Base-by-base conservation (phyloP, 2,329 filamentous ascomycete genomes). In the Ilyonectria sp. region DNA sequence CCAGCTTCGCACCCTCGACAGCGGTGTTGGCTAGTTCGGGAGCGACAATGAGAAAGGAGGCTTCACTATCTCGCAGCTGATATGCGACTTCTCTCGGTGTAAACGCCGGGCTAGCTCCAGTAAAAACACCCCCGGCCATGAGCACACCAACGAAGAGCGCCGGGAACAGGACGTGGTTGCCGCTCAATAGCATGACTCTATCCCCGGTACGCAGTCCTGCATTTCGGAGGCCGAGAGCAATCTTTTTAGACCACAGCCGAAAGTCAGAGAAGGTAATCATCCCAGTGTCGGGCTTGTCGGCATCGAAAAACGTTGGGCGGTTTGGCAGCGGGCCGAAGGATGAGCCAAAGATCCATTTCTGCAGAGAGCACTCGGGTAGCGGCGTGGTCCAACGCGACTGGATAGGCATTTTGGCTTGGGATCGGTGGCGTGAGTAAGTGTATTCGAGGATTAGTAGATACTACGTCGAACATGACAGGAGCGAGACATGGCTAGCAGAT, bases 91-190 rank as follows among this genome's bases (percentile, higher is more conserved):
- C 93, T 15, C 92, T 83, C 0, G 89, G 82, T 0, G 93, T 90
- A 35, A 76, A 94, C 2, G 84, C 84, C 0, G 92, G 92, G 67
- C 94, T 94, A 1, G 92, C 92, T 15, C 92, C 93, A 0, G 91
- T 92, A 80, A 95, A 95, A 56, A 95, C 83, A 1, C 92, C 92
- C 2, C 92, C 92, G 0, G 92, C 91, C 89, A 94, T 94, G 40
- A 94, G 82, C 7, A 92, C 85, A 11, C 93, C 93, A 76, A 94
- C 84, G 57, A 95, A 89, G 0, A 93, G 82, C 0, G 89, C 84
- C 0, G 93, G 91, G 75, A 91, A 93, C 80, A 91, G 93, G 4
- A 95, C 77, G 69, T 87, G 91, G 79, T 95, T 95, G n/a, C 90
- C 88, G 0, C 91, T 91, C 79, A 92, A 94, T 4, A 95, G 81